Evolutionary conservation across 306 rosid species (phyloP).

Genomic region (Glycine soja): DNA sequence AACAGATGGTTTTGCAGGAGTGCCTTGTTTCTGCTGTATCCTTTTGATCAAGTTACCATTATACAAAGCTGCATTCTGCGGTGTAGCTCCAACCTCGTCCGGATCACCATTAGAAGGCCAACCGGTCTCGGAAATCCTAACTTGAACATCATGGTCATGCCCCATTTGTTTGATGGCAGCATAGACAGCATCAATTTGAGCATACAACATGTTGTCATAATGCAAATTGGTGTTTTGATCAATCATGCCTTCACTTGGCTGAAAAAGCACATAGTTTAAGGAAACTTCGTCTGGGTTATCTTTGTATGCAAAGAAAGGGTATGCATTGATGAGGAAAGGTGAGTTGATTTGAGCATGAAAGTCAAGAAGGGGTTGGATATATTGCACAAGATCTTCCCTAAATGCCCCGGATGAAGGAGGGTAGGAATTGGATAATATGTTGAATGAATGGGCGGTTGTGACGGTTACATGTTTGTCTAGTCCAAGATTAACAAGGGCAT

Average conservation of each 20-base stretch:
- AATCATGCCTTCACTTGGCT: slow-evolving; percentile 69
- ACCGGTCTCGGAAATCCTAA: slow-evolving; percentile 83
- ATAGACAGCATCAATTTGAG: slow-evolving; percentile 89
- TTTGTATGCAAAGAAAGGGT: slow-evolving; percentile 86
- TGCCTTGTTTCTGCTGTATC: slow-evolving; percentile 63
- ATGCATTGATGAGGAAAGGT: slow-evolving; percentile 79
- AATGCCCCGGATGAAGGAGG: slow-evolving; percentile 83
- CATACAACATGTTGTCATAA: slow-evolving; percentile 88
- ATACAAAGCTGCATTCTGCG: slow-evolving; percentile 72
- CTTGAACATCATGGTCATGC: slow-evolving; percentile 60
- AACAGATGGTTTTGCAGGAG: slow-evolving; percentile 80
- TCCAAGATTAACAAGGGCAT: slow-evolving; percentile 67
- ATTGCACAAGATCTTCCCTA: slow-evolving; percentile 56
- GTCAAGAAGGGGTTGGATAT: slow-evolving; percentile 64
- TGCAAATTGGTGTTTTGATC: slow-evolving; percentile 75
- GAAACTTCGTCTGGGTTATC: slow-evolving; percentile 63
- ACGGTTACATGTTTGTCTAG: slow-evolving; percentile 62
- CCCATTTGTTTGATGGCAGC: slow-evolving; percentile 79
- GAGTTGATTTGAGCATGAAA: slow-evolving; percentile 68
- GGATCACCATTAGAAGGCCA: slow-evolving; percentile 91
- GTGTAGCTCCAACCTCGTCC: slow-evolving; percentile 75
- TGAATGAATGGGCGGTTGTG: slow-evolving; percentile 76
- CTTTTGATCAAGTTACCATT: slow-evolving; percentile 70
- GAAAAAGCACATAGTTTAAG: slow-evolving; percentile 68
- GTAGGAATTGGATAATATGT: slow-evolving; percentile 58